phyloP scores from a whole-genome alignment of 169 alveolate species.

The Toxoplasma gondii region DNA sequence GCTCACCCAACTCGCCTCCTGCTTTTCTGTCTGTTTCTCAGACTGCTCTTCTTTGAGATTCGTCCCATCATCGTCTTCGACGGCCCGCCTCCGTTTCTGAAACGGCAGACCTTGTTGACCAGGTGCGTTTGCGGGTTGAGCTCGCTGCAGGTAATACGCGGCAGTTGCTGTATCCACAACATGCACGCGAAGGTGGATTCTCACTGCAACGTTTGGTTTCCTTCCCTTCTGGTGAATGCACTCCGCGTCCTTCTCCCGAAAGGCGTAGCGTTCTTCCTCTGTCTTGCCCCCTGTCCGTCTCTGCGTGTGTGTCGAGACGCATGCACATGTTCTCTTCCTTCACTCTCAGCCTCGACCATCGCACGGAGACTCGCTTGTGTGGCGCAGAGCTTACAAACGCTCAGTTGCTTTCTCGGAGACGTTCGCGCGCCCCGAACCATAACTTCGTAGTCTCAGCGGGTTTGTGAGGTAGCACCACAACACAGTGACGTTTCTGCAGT shows the following conservation, averaged over 20 bases:
- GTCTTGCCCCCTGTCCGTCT: not conserved
- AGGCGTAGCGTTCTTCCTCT: not conserved
- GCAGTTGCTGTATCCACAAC: not conserved
- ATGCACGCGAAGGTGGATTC: not conserved
- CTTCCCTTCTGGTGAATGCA: not conserved
- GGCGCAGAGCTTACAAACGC: no score
- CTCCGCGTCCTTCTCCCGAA: not conserved
- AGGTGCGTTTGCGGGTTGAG: conserved; percentile 69
- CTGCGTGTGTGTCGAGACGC: not conserved
- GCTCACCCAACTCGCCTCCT: not conserved
- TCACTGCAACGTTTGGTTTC: not conserved
- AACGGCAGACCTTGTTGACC: conserved; percentile 74
- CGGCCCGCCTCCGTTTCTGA: conserved; percentile 84
- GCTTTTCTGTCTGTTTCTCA: conserved; percentile 77
- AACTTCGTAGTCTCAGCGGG: no score
- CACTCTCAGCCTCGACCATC: no score
- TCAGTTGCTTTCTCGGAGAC: no score
- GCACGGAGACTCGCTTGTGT: no score
- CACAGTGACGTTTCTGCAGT: no score
- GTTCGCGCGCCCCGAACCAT: no score
- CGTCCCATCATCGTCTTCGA: conserved; percentile 85
- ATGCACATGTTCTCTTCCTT: not conserved
- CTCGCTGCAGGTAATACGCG: not conserved
- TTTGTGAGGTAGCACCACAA: no score
- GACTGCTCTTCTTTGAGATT: conserved; percentile 80